Evolutionary conservation across 2,329 filamentous ascomycete genomes (phyloP).

Genomic region (Claviceps capensis): DNA sequence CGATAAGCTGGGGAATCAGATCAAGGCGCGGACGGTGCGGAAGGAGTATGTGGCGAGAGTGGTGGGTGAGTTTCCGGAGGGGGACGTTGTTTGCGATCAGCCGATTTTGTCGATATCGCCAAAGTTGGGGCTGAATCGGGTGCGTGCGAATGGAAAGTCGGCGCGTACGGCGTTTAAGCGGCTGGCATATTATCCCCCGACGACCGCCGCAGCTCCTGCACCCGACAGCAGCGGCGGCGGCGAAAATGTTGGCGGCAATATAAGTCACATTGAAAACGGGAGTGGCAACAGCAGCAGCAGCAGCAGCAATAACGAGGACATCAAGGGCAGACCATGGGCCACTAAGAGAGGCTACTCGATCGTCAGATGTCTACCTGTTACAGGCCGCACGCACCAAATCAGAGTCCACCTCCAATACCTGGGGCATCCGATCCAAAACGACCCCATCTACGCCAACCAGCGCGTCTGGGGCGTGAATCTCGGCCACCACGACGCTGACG

Average conservation of each 20-base stretch:
- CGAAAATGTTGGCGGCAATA: too few relatives aligned
- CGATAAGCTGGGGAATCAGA: constrained; percentile 61
- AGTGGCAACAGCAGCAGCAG: too few relatives aligned
- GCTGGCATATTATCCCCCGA: constrained; percentile 78
- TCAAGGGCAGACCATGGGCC: constrained; percentile 25
- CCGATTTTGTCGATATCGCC: constrained; percentile 90
- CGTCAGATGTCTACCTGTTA: constrained; percentile 84
- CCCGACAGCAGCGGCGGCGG: too few relatives aligned
- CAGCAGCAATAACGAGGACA: constrained; percentile 3
- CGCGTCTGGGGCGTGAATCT: constrained; percentile 78
- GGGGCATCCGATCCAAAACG: constrained; percentile 90
- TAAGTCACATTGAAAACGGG: too few relatives aligned
- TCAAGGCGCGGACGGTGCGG: constrained; percentile 66
- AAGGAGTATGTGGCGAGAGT: constrained; percentile 95
- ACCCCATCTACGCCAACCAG: constrained; percentile 93
- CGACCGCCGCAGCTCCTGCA: constrained; percentile 11
- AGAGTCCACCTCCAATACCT: constrained; percentile 90
- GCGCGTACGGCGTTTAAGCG: constrained; percentile 85
- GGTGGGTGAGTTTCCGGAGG: constrained; percentile 80
- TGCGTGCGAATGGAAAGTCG: constrained; percentile 83
- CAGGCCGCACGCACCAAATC: constrained; percentile 87
- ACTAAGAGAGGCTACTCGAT: constrained; percentile 77
- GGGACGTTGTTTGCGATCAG: constrained; percentile 82
- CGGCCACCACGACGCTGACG: constrained; percentile 53
- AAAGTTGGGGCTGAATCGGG: constrained; percentile 84